A percentile compares a stretch with the other conserved stretches of the same genome.
phyloP scores from a whole-genome alignment of 768 basidiomycete species.

The Cubamyces lactineus region DNA sequence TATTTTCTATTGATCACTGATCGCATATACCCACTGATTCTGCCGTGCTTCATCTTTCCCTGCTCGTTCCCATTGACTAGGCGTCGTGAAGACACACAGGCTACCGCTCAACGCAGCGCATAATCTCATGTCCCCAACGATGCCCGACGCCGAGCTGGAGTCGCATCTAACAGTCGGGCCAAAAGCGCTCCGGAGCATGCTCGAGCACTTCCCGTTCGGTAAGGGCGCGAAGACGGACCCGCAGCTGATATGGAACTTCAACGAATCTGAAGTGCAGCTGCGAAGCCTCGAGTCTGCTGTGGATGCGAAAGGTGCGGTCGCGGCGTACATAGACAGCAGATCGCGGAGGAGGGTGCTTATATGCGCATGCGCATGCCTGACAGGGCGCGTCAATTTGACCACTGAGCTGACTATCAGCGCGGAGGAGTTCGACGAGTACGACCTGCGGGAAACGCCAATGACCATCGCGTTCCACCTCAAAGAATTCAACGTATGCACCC shows the following conservation, averaged over 20 bases:
- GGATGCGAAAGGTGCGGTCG: constrained; percentile 59
- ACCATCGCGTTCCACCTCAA: constrained; percentile 80
- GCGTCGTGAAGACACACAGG: constrained; percentile 82
- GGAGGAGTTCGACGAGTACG: constrained; percentile 82
- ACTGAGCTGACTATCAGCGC: constrained; percentile 78
- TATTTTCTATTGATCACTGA: constrained; percentile 12
- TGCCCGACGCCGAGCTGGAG: constrained; percentile 59
- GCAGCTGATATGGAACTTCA: constrained; percentile 82
- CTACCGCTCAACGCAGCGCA: constrained; percentile 61
- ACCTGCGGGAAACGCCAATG: constrained; percentile 62
- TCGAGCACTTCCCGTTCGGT: constrained; percentile 77
- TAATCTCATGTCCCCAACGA: constrained; percentile 65
- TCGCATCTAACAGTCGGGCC: constrained; percentile 75
- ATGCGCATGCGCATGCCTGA: background rate
- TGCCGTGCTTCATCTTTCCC: background rate
- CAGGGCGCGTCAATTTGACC: constrained; percentile 64
- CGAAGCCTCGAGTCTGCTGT: constrained; percentile 68
- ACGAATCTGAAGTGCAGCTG: constrained; percentile 65
- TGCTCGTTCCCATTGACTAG: constrained; percentile 39
- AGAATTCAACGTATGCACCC: constrained; percentile 70
- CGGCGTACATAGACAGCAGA: too few species aligned
- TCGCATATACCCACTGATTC: background rate
- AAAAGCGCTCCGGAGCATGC: constrained; percentile 70
- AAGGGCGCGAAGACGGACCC: constrained; percentile 71
- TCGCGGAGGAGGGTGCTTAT: background rate